Evolutionary conservation across 75 land plant species (phyloP), one percentile per base, ranked within the genome.

Genomic region (Ceratopteris richardii): DNA sequence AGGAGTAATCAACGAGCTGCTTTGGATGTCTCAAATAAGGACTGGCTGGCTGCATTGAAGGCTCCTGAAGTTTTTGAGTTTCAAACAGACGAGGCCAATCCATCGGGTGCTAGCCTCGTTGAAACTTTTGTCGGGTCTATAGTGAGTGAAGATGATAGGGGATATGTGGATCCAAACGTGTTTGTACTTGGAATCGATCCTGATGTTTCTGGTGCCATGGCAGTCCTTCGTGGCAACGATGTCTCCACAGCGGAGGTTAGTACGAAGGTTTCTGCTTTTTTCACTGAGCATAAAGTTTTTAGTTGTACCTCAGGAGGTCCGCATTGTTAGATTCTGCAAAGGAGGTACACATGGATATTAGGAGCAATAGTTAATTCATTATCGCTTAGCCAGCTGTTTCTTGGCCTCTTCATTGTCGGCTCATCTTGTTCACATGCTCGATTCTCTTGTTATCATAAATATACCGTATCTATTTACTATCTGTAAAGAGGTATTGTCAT

Each of bases 151-250:
- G 24, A 31, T 17, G 3, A 4, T 10, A 31, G 7, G 24, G 5
- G 24, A 7, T 20, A 7, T 3, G 7, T 24, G 14, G 22, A 33
- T 9, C 37, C 24, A 43, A 50, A 64, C 30, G 75, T 51, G n/a
- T 84, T 78, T 66, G 80, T 80, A 1, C 24, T 92, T 16, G 94
- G 97, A 7, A 57, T 92, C 52, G 97, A 92, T 52, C 97, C 94
- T 0, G 97, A 92, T 72, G 56, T 68, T 28, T 68, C 70, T 18
- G 94, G 97, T 1, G 94, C 97, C 6, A n/a, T 92, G 40, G 94
- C 94, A 14, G 58, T 87, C 25, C 68, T 88, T 33, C 75, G 69
- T 57, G 31, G 62, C 4, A 76, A 68, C 29, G 70, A 57, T 19
- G 39, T 64, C n/a, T 78, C 44, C 27, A 54, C 68, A 52, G 82